Evolutionary conservation across 2,329 filamentous ascomycete species (phyloP).

Genomic region (Neonectria sp.): DNA sequence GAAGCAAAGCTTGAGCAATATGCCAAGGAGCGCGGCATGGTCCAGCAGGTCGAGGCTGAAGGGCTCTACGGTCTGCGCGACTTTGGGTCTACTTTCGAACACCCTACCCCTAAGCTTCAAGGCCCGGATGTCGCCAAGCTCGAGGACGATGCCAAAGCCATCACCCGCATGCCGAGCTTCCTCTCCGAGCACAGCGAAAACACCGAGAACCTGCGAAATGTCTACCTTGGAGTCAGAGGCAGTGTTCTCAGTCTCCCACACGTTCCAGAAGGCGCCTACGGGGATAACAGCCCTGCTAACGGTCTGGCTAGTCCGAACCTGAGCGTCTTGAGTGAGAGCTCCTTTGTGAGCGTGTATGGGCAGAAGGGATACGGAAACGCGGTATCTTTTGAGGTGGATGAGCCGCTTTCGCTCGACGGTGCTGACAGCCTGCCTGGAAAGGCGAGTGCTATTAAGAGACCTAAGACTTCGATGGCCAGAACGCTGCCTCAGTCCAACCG

Average conservation of each 20-base stretch:
- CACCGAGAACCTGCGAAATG: slow-evolving; percentile 73
- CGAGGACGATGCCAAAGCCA: slow-evolving; percentile 53
- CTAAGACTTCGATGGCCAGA: slow-evolving; percentile 41
- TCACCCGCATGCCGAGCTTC: slow-evolving; percentile 76
- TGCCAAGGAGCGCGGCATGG: slow-evolving; percentile 67
- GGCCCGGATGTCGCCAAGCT: slow-evolving; percentile 38
- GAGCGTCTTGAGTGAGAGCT: slow-evolving; percentile 78
- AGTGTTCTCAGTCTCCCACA: slow-evolving; percentile 68
- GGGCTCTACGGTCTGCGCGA: slow-evolving; percentile 53
- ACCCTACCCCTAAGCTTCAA: slow-evolving; percentile 36
- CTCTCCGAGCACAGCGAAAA: slow-evolving; percentile 72
- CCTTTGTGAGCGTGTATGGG: slow-evolving; percentile 76
- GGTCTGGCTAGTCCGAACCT: slow-evolving; percentile 71
- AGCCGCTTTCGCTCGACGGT: slow-evolving; percentile 50
- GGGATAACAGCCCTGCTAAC: slow-evolving; percentile 44
- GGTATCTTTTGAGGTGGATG: slow-evolving; percentile 47
- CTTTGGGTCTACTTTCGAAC: slow-evolving; percentile 48
- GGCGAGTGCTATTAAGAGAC: slow-evolving; percentile 38
- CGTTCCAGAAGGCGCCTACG: slow-evolving; percentile 57
- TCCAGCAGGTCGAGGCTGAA: slow-evolving; percentile 64
- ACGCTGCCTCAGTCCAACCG: slow-evolving; percentile 28
- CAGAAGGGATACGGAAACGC: slow-evolving; percentile 52
- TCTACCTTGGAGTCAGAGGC: slow-evolving; percentile 67
- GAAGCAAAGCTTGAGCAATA: slow-evolving; percentile 73
- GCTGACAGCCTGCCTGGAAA: slow-evolving; percentile 34